Evolutionary conservation across 441 rosid species (phyloP).

Genomic region (Syzygium malaccense): DNA sequence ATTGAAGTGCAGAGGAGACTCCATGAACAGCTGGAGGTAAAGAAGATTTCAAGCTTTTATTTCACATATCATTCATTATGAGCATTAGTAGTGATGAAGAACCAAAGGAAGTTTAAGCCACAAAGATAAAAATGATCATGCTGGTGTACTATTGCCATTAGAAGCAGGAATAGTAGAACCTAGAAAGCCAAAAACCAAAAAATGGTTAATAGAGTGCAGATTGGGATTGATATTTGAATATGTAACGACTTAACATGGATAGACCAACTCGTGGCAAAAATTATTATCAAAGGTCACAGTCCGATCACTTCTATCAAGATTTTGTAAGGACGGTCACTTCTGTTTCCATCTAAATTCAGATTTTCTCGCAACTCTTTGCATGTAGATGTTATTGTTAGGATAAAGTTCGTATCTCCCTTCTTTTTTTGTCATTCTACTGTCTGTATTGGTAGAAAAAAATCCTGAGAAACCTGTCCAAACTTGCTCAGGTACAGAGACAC

Average conservation of each 20-base stretch:
- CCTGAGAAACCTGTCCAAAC: conserved; percentile 20
- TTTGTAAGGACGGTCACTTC: not conserved
- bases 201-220: not conserved
- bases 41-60: not conserved
- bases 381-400: not conserved
- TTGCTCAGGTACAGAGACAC: conserved; percentile 67
- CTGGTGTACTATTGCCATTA: not conserved
- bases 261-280: not conserved
- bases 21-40: conserved; percentile 97
- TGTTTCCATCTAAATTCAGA: not conserved
- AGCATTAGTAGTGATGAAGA: not conserved
- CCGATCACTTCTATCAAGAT: not conserved
- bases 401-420: not conserved
- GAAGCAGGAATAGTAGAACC: not conserved
- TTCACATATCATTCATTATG: not conserved
- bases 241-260: not conserved
- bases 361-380: not conserved
- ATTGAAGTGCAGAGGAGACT: conserved; percentile 97
- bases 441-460: not conserved
- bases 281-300: not conserved
- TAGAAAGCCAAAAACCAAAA: not conserved
- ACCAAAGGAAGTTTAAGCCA: not conserved
- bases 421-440: not conserved
- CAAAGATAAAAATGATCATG: not conserved
- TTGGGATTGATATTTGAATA: not conserved